These are phyloP conservation scores for Centella asiatica DNA, from an alignment of 129 eudicot species.

Conservation along the genomic window DNA sequence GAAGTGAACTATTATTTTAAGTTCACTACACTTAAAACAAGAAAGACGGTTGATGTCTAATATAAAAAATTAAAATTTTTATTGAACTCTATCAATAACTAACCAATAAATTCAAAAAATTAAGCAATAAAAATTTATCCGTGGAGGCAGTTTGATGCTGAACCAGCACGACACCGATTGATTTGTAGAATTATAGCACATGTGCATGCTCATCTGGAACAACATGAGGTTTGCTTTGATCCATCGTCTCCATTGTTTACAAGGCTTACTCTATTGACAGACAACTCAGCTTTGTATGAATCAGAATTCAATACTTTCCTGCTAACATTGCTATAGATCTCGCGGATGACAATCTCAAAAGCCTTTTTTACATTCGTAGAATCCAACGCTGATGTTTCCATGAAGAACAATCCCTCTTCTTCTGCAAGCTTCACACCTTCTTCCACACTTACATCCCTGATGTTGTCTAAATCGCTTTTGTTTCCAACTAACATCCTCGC, in stretches of 20 bases:
- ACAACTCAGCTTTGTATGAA: conserved; percentile 12
- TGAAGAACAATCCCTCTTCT: conserved; percentile 6
- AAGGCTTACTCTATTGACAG: conserved; percentile 5
- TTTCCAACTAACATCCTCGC: conserved; percentile 11
- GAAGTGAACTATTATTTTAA: too few species aligned
- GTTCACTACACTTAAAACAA: too few species aligned
- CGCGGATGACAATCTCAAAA: conserved; percentile 3
- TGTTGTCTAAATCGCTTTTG: conserved; percentile 9
- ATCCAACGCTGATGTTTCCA: conserved; percentile 12
- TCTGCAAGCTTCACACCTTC: conserved; percentile 10
- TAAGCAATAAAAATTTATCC: too few species aligned
- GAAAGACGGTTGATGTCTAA: too few species aligned
- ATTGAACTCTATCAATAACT: too few species aligned
- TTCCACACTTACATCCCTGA: conserved; percentile 13
- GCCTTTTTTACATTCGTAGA: conserved; percentile 9
- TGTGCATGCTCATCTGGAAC: not conserved
- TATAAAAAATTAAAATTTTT: too few species aligned
- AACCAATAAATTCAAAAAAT: too few species aligned
- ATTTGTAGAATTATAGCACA: not conserved
- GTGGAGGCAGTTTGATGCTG: too few species aligned
- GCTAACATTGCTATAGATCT: conserved; percentile 11
- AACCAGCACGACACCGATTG: too few species aligned
- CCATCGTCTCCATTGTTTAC: conserved; percentile 7
- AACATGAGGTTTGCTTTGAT: conserved; percentile 2
- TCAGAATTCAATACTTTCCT: conserved; percentile 12